Base-by-base conservation (phyloP, 192 early-diverging fungal genomes). In the Kappamyces sp. region DNA sequence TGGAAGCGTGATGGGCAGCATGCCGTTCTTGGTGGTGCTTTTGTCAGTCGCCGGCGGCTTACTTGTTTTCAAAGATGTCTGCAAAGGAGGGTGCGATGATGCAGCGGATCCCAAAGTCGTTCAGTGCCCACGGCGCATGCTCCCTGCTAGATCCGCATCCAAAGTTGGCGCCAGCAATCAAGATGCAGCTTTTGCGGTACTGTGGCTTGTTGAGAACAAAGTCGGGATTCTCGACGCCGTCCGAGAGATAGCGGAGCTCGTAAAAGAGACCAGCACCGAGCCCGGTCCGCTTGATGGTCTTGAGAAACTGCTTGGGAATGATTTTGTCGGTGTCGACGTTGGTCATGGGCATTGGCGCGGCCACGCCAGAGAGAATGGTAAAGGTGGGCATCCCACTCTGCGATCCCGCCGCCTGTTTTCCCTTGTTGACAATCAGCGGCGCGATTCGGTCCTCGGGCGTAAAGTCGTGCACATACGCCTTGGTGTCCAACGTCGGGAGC, bases 61-160 rank as follows among this genome's bases (percentile, higher is more conserved):
- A 83, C 69, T 86, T 86, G 77, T 84, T 86, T 70, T 68, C 80
- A 64, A 86, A 86, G 59, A 86, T 86, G 66, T 86, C 85, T 34
- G 85, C 85, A 58, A 83, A 86, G 47, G 71, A 75, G 5, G 83
- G 75, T 2, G 80, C 80, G 62, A 86, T 80, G 45, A 86, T 80
- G 61, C 81, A 84, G 30, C 74, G 64, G 66, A 86, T 86, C 32
- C 85, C 85, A 64, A 86, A 86, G 51, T 86, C 85, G 53, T 76
- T 66, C 42, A 86, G 67, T 29, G 85, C 85, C 85, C 85, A 86
- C 6, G 85, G 85, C n/a, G 85, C 85, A 66, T 86, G 85, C 57
- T 86, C 85, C 2, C 85, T 70, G 15, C 74, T 77, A 43, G 67
- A 72, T 31, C 85, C 85, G 64, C 85, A 86, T 4, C 85, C 85